Percentiles rank a stretch among this genome's conserved stretches.
Evolutionary conservation across 1,284 basidiomycete species (phyloP).

Genomic region (Trametes pubescens): DNA sequence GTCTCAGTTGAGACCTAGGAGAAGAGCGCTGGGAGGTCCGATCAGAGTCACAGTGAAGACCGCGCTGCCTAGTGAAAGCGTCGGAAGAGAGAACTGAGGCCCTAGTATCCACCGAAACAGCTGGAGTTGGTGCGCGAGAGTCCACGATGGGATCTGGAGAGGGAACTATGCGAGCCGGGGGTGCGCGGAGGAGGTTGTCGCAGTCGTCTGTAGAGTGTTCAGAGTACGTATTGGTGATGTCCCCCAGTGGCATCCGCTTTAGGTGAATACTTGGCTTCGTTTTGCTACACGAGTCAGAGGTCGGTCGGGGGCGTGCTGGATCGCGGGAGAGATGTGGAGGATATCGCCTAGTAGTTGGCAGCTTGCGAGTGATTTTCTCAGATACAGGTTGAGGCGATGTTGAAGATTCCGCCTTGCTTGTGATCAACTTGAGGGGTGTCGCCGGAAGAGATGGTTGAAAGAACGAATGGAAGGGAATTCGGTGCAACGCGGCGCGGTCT

Average conservation of each 20-base stretch:
- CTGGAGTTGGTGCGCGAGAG: constrained; percentile 19
- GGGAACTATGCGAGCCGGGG: constrained; percentile 3
- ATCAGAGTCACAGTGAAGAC: background rate
- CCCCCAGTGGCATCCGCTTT: constrained; percentile 21
- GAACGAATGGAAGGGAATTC: constrained; percentile 37
- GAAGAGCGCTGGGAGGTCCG: constrained; percentile 7
- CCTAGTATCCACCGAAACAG: constrained; percentile 28
- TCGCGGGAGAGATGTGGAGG: constrained; percentile 20
- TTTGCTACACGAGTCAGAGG: background rate
- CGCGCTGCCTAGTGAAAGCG: background rate
- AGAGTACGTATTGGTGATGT: constrained; percentile 28
- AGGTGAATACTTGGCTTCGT: background rate
- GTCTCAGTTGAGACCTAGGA: constrained; percentile 23
- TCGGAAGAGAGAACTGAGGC: constrained; percentile 14
- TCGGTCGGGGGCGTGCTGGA: constrained; percentile 12
- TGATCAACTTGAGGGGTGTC: background rate
- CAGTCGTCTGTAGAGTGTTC: background rate
- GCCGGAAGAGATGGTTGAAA: constrained; percentile 31
- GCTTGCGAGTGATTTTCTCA: background rate
- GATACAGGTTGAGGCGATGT: background rate
- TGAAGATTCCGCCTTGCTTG: background rate
- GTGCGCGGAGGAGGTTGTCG: constrained; percentile 2
- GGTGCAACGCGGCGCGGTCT: constrained; percentile 35
- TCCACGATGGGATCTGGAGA: background rate
- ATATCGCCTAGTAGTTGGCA: constrained; percentile 4